A percentile compares a stretch with the other conserved stretches of the same genome.
These are phyloP conservation scores for Clitopilus hobsonii DNA, from an alignment of 768 basidiomycete genomes.

Conservation along the genomic window DNA sequence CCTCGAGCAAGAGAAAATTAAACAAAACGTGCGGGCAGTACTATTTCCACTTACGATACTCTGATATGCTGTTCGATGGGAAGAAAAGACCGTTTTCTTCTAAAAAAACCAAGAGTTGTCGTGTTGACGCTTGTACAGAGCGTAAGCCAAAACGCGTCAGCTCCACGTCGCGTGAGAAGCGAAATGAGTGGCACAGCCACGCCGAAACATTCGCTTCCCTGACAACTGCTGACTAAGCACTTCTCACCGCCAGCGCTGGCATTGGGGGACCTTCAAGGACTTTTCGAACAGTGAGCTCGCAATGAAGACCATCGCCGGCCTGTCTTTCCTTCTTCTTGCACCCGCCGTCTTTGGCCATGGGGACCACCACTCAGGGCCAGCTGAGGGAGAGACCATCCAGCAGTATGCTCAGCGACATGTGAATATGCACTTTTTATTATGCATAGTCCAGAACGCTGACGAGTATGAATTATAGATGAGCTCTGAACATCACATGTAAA, in stretches of 20 bases:
- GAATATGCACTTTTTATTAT: constrained; percentile 30
- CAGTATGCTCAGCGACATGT: constrained; percentile 91
- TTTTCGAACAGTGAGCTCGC: constrained; percentile 8
- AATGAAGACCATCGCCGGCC: constrained; percentile 46
- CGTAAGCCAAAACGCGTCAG: background rate
- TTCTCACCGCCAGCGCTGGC: background rate
- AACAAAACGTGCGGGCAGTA: too few species aligned
- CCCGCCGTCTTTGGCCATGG: constrained; percentile 44
- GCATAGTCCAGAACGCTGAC: constrained; percentile 8
- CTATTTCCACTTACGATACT: too few species aligned
- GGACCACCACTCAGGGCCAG: constrained; percentile 50
- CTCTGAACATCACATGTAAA: constrained; percentile 83
- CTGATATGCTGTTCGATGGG: too few species aligned
- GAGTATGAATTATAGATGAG: constrained; percentile 61
- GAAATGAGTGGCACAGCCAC: background rate
- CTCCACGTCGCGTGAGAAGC: background rate
- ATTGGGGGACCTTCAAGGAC: background rate
- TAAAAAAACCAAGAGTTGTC: too few species aligned
- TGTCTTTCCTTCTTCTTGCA: constrained; percentile 35
- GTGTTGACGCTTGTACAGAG: too few species aligned
- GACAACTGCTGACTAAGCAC: constrained; percentile 3
- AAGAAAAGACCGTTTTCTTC: too few species aligned
- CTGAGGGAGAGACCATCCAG: constrained; percentile 58
- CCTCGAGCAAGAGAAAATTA: too few species aligned
- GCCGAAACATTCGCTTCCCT: background rate